A percentile compares a stretch with the other conserved stretches of the same genome.
Conservation (phyloP, 768 basidiomycete genomes). For the Kwoniella mangroviensis region DNA sequence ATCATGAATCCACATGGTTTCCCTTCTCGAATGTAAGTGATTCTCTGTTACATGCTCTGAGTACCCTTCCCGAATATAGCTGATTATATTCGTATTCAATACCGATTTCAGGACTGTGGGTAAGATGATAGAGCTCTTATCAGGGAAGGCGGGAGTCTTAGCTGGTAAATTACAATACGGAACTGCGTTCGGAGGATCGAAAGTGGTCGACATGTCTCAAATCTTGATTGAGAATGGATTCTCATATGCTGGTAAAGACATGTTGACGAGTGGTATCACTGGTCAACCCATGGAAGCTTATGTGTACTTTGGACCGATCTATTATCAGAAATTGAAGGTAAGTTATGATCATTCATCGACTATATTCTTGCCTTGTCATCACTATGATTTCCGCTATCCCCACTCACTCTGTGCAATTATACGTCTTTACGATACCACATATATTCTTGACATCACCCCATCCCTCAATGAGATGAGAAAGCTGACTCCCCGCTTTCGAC, state of each 20-base stretch:
- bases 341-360: conserved; percentile 55
- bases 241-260: conserved; percentile 98
- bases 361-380: neutral
- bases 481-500: neutral
- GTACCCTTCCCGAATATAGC: neutral
- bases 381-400: no score
- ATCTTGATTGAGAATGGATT: conserved; percentile 94
- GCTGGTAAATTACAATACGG: conserved; percentile 63
- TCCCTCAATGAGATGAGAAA: neutral
- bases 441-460: no score
- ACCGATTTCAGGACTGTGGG: conserved; percentile 81
- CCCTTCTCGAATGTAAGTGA: conserved; percentile 73
- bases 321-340: conserved; percentile 97
- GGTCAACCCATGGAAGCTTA: conserved; percentile 96
- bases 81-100: neutral
- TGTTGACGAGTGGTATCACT: conserved; percentile 96
- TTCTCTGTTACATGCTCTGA: neutral
- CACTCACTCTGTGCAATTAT: no score
- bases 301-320: conserved; percentile 98
- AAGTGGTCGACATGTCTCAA: conserved; percentile 98
- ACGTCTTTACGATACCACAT: no score
- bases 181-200: conserved; percentile 91
- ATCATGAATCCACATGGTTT: conserved; percentile 99
- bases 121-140: conserved; percentile 98
- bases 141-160: conserved; percentile 95